Base-by-base conservation (phyloP, 2,329 filamentous ascomycete genomes). In the Aspergillus ibericus region DNA sequence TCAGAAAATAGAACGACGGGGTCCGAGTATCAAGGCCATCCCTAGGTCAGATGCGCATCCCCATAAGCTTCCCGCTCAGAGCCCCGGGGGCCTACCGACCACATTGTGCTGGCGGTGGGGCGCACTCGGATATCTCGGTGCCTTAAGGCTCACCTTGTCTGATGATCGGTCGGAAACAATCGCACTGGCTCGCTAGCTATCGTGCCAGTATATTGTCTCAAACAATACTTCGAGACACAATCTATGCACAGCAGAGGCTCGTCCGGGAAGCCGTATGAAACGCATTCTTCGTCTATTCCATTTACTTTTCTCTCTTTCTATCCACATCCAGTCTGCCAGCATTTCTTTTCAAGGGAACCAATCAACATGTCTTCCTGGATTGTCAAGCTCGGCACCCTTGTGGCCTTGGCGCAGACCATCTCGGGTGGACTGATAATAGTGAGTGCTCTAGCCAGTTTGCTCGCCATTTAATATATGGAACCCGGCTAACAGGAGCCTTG, bases 361-460 rank as follows among this genome's bases (percentile, higher is more conserved):
- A 10, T 29, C 42, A 51, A 12, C 13, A 61, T 61, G 59, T 52
- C 44, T n/a, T 59, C 53, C 48, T 59, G 51, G 55, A 47, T 63
- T 52, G 27, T 63, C 56, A 61, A 58, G 50, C 34, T 61, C 47
- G 56, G 61, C 22, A 48, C 59, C 32, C 13, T 55, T 47, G n/a
- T 50, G 46, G 59, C 56, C 50, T 36, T 63, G 22, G 56, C 59
- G 36, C 59, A 63, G 47, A 59, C 59, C 40, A 55, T 63, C 38
- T 48, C 57, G 16, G 59, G 48, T 9, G 22, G 22, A 3, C 3
- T 20, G 7, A 46, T 20, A 10, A 16, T 16, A 16, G 38, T 42
- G n/a, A 42, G 38, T 42, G 16, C 10, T 42, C 6, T 9, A 5
- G 4, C 5, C 20, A n/a, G 20, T 10, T 32, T 10, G 5, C 29